A percentile compares a stretch with the other conserved stretches of the same genome.
phyloP scores from a whole-genome alignment of 495 filamentous ascomycete genomes.

The Hypomontagnella submonticulosa region DNA sequence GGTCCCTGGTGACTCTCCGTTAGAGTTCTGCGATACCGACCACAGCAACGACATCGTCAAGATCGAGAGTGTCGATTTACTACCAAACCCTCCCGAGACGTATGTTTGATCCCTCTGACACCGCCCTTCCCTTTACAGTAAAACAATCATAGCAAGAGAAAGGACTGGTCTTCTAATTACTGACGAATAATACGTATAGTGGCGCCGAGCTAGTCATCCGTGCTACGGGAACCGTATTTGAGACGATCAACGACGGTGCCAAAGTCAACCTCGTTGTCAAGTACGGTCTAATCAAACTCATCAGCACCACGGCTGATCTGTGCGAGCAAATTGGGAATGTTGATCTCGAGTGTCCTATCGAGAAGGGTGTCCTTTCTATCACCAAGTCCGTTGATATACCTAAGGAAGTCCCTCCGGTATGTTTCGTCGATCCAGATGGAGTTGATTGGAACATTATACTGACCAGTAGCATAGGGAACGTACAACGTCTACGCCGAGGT shows the following conservation, averaged over 20 bases:
- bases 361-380: constrained; percentile 76
- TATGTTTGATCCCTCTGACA: constrained; percentile 61
- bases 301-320: constrained; percentile 80
- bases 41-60: constrained; percentile 69
- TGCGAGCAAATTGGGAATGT: constrained; percentile 90
- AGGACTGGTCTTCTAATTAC: constrained; percentile 19
- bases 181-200: constrained; percentile 58
- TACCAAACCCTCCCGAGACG: constrained; percentile 88
- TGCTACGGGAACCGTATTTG: constrained; percentile 75
- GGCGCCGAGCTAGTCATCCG: constrained; percentile 81
- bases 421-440: constrained; percentile 45
- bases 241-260: constrained; percentile 78
- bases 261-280: constrained; percentile 86
- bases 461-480: constrained; percentile 70
- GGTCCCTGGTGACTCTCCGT: constrained; percentile 80
- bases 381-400: constrained; percentile 87
- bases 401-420: constrained; percentile 87
- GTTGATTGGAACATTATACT: constrained; percentile 5
- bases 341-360: constrained; percentile 87
- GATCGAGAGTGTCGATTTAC: constrained; percentile 81
- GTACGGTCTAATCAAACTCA: constrained; percentile 89
- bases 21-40: constrained; percentile 76
- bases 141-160: constrained; percentile 7
- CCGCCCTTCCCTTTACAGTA: neutral
- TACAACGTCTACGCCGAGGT: constrained; percentile 92